Base-by-base conservation (phyloP, 1,284 basidiomycete genomes). In the Exobasidium rhododendri region DNA sequence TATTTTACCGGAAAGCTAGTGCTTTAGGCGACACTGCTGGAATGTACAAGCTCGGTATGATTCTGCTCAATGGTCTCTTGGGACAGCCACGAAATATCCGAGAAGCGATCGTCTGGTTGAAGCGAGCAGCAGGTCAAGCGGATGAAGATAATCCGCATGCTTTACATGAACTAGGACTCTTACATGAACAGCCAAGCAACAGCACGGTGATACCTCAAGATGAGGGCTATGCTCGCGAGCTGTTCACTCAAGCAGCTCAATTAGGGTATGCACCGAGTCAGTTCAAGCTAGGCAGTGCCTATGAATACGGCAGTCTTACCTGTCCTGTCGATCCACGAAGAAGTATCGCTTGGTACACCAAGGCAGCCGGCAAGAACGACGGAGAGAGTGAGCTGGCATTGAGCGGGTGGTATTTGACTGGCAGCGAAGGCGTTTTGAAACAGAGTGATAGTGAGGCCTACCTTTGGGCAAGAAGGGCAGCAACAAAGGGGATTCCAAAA, bases 1-100 rank as follows among this genome's bases (percentile, higher is more conserved):
- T 94, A 14, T 97, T 99, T 81, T 98, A 97, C 82, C 88, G 94
- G 65, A 97, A 98, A 82, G 91, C 96, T 1, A 92, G 92, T 1
- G 92, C 92, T 0, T 83, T 98, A 31, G 94, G 94, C 32, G 96
- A 98, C 80, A 97, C 94, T 0, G 88, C 94, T 45, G 96, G 94
- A 1, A 98, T 98, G 96, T 98, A 97, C 84, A 98, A 98, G 81
- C 86, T 98, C 14, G 94, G 93, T 14, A 93, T 97, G 88, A 91
- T 97, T 64, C 84, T 97, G 49, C 84, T 98, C 17, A 86, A 91
- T 51, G 94, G 94, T 2, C 81, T 88, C 28, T 84, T 97, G 26
- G 90, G 88, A 17, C 92, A 96, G 79, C 87, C 85, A 56, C 87
- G 86, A 64, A 97, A 94, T 74, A 86, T 88, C 0, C 86, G 92